Conservation (phyloP, 2,329 filamentous ascomycete species). For the Chaetomiaceae sp. region DNA sequence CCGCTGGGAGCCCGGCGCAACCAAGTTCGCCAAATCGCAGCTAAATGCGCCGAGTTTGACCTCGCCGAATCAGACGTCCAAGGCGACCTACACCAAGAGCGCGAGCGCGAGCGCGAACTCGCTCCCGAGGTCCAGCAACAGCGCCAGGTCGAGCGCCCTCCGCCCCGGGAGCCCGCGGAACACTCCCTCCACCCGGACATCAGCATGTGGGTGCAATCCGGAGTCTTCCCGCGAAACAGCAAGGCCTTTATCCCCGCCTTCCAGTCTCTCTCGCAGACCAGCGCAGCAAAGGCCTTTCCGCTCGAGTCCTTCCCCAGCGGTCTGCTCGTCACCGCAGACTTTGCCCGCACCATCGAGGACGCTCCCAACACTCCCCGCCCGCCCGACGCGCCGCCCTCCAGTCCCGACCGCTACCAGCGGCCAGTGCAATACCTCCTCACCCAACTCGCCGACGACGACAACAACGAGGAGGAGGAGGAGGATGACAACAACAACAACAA, state of each 20-base stretch:
- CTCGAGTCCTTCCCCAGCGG: conserved; percentile 34
- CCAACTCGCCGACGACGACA: not conserved
- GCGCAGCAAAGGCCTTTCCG: conserved; percentile 33
- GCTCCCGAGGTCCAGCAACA: conserved; percentile 61
- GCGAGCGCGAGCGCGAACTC: conserved; percentile 68
- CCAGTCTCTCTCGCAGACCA: conserved; percentile 37
- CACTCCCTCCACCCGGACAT: conserved; percentile 46
- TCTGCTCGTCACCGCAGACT: conserved; percentile 49
- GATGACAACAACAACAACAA: no score
- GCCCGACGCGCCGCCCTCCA: conserved; percentile 13
- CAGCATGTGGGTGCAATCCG: conserved; percentile 35
- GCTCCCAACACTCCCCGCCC: not conserved
- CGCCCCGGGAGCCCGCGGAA: conserved; percentile 32
- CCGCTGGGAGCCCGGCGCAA: not conserved
- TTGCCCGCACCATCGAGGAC: conserved; percentile 40
- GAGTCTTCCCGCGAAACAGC: conserved; percentile 29
- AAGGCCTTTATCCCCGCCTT: conserved; percentile 45
- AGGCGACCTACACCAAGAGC: no score
- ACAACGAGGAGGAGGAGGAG: no score
- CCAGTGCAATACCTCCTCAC: conserved; percentile 53
- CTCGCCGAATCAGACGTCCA: conserved; percentile 38
- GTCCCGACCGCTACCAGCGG: conserved; percentile 49
- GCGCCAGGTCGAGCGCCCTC: conserved; percentile 48
- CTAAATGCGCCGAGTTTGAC: conserved; percentile 37
- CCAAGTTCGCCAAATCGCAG: conserved; percentile 29